phyloP scores from a whole-genome alignment of 805 yeast species.

The Vanderwaltozyma polyspora region DNA sequence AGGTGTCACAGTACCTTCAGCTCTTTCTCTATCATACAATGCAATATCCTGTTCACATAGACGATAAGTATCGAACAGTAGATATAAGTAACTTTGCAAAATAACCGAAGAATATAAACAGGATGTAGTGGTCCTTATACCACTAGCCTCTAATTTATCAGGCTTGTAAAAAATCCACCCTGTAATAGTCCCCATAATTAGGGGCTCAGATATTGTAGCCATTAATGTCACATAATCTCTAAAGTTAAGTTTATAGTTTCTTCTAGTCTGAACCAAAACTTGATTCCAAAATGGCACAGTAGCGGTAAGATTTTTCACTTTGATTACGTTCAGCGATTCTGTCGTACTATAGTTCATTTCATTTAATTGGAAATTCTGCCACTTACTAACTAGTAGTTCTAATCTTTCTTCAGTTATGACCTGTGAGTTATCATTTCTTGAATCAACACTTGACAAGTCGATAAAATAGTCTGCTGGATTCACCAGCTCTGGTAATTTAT shows the following conservation, averaged over 20 bases:
- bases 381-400: constrained; percentile 24
- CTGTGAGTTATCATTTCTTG: constrained; percentile 30
- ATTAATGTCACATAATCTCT: constrained; percentile 42
- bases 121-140: constrained; percentile 50
- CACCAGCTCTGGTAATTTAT: constrained; percentile 32
- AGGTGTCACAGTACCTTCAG: constrained; percentile 56
- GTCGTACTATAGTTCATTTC: constrained; percentile 1
- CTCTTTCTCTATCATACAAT: constrained; percentile 54
- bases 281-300: constrained; percentile 35
- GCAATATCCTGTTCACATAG: constrained; percentile 44
- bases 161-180: constrained; percentile 76
- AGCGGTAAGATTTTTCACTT: constrained; percentile 17
- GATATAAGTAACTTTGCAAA: constrained; percentile 43
- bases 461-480: constrained; percentile 56
- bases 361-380: constrained; percentile 25
- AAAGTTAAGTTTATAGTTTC: constrained; percentile 36
- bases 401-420: constrained; percentile 27
- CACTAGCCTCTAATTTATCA: constrained; percentile 29
- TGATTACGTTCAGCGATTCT: constrained; percentile 13
- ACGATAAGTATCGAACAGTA: constrained; percentile 49
- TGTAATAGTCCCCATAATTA: constrained; percentile 44
- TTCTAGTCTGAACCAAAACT: constrained; percentile 31
- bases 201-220: constrained; percentile 35
- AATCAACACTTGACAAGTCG: constrained; percentile 48
- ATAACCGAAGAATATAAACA: constrained; percentile 43